Evolutionary conservation across 2,329 filamentous ascomycete genomes (phyloP).

Genomic region (Escovopsis sp.): DNA sequence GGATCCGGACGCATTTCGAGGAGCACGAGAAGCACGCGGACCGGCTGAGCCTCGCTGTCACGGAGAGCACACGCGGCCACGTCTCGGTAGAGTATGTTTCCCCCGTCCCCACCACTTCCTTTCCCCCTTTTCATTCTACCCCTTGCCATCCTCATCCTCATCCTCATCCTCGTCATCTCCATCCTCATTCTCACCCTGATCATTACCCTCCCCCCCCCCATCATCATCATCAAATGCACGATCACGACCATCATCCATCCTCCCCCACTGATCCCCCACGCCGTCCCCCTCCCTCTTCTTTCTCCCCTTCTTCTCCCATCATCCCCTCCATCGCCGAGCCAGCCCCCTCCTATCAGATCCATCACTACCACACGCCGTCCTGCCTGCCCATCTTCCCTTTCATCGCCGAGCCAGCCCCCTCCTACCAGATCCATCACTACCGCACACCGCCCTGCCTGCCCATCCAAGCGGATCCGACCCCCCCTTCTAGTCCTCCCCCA

Average conservation of each 20-base stretch:
- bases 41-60: slow-evolving; percentile 36
- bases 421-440: no score
- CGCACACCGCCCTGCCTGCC: no score
- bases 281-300: background rate
- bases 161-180: background rate
- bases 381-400: no score
- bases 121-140: slow-evolving; percentile 17
- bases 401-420: no score
- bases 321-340: no score
- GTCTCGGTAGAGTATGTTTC: slow-evolving; percentile 40
- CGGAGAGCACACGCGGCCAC: slow-evolving; percentile 38
- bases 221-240: slow-evolving; percentile 2
- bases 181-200: background rate
- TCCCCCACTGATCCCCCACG: background rate
- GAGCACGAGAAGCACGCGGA: slow-evolving; percentile 42
- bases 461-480: background rate
- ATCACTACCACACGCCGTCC: no score
- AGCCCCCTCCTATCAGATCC: no score
- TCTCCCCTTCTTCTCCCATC: no score
- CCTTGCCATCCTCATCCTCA: slow-evolving; percentile 13
- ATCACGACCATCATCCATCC: no score
- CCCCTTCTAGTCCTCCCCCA: slow-evolving; percentile 1
- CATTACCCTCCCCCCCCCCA: slow-evolving; percentile 3
- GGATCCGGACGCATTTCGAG: slow-evolving; percentile 44
- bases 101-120: no score